A percentile compares a stretch with the other conserved stretches of the same genome.
Evolutionary conservation across 2,329 filamentous ascomycete species (phyloP).

Genomic region (Apiospora hydei): DNA sequence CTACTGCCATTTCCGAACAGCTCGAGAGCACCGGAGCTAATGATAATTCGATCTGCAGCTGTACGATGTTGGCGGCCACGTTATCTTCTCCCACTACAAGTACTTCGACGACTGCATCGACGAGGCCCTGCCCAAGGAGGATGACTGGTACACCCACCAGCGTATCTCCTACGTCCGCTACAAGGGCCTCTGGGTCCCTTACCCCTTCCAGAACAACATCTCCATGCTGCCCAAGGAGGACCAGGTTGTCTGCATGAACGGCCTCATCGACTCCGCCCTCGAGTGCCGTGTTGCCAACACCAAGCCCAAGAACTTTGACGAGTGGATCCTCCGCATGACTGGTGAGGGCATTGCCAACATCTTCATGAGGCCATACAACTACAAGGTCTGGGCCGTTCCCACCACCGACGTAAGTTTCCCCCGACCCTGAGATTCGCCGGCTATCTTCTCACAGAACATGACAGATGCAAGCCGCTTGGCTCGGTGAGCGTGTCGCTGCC

Average conservation of each 20-base stretch:
- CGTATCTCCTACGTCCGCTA: conserved; percentile 99
- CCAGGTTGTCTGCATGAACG: conserved; percentile 92
- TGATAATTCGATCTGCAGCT: conserved; percentile 62
- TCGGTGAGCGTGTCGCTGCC: conserved; percentile 96
- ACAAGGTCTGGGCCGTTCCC: conserved; percentile 99
- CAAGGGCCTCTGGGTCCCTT: conserved; percentile 96
- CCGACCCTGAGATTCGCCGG: neutral
- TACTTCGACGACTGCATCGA: conserved; percentile 99
- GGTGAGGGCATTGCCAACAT: conserved; percentile 88
- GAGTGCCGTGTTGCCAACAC: conserved; percentile 85
- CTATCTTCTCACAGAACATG: neutral
- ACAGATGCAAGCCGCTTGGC: conserved; percentile 98
- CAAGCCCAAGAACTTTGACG: conserved; percentile 96
- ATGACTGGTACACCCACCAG: conserved; percentile 98
- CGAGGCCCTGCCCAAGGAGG: conserved; percentile 91
- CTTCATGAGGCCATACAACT: conserved; percentile 99
- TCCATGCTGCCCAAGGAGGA: conserved; percentile 98
- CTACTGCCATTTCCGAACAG: conserved; percentile 26
- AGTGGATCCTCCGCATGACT: conserved; percentile 96
- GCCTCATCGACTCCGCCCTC: conserved; percentile 92
- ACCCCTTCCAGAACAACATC: conserved; percentile 99
- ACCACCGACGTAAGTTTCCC: conserved; percentile 80
- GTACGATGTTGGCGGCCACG: conserved; percentile 97
- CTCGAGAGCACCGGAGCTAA: neutral
- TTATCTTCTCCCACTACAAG: conserved; percentile 99